Base-by-base conservation (phyloP, 2,329 filamentous ascomycete species). In the Neoscytalidium dimidiatum region DNA sequence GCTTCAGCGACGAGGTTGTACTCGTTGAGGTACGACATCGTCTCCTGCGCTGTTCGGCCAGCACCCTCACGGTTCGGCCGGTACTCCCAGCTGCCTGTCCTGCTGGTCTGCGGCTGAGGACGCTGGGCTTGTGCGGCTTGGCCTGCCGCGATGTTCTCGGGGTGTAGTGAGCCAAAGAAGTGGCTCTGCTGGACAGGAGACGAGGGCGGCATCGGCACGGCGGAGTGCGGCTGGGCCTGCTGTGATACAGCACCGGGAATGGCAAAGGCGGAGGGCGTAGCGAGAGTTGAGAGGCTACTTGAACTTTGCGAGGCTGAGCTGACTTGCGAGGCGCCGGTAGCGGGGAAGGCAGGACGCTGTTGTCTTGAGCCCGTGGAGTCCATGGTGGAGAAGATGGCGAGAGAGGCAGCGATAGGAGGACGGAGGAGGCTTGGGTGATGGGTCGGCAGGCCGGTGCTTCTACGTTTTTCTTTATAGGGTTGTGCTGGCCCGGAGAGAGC, bases 1-100 rank as follows among this genome's bases (percentile, higher is more conserved):
- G 94, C 94, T 82, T 98, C 94, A 38, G 94, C 94, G 46, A 97
- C 86, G 31, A 97, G 86, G 66, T 86, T 94, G 73, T 94, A 92
- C 77, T 96, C 90, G 71, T 89, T 88, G 66, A 96, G 84, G 74
- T 93, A 93, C 3, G 83, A 83, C 9, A 83, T 82, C 1, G 85
- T 86, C 71, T 82, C 80, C 43, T 78, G 77, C 56, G 74, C 73
- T 2, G 75, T 78, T 23, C 70, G 66, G 35, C 75, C 77, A 19
- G 76, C 73, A 8, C 71, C 73, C 5, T 73, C 66, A 28, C 76
- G 69, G 58, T 75, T 76, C 33, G 76, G 75, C 52, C 71, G 71
- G 64, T 78, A 77, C 38, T 76, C 71, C 66, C 72, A 75, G 64
- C 69, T 71, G 33, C 31, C 7, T 4, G 60, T 61, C n/a, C 56